Base-by-base conservation (phyloP, 176 grass and related monocot genomes). In the Chloris gayana region DNA sequence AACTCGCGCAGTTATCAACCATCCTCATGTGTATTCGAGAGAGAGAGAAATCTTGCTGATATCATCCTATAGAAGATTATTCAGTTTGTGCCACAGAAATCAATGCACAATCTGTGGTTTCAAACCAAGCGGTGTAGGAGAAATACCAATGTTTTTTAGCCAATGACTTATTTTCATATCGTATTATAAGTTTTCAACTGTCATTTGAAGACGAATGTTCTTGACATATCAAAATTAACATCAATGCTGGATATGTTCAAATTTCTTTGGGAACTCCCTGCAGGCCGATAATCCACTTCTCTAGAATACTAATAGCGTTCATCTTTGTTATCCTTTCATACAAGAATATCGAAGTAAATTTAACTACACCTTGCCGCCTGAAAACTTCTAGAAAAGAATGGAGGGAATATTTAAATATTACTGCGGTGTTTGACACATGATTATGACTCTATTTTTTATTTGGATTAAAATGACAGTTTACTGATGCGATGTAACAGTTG, bases 21-120 rank as follows among this genome's bases (percentile, higher is more conserved):
- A 44, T 44, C 41, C 41, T 44, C 41, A 2, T 44, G 37, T 7
- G 37, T 7, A 7, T 44, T 44, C 11, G 41, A 44, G 41, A 12
- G 9, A 12, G 9, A 44, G 7, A 44, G 12, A 44, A 44, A 25
- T 67, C 72, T 7, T 46, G 67, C 41, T 67, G 46, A 77, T 41
- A 77, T 56, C 67, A 56, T 64, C 9, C 56, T 31, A 44, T 47
- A 74, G 10, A 76, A 65, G 79, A 72, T 73, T 41, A 15, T 78
- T 78, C 31, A 50, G 49, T 58, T 47, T 35, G 67, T 77, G 49
- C 30, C 37, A 73, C 27, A 60, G 24, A 73, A 80, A 67, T 67
- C 7, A n/a, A 12, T 49, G 49, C 30, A 58, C 51, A 24, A 26
- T 56, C 46, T 72, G 12, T 1, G 2, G 33, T 45, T 72, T 56